phyloP scores from a whole-genome alignment of 2,329 filamentous ascomycete species.

The Sclerotinia nivalis region DNA sequence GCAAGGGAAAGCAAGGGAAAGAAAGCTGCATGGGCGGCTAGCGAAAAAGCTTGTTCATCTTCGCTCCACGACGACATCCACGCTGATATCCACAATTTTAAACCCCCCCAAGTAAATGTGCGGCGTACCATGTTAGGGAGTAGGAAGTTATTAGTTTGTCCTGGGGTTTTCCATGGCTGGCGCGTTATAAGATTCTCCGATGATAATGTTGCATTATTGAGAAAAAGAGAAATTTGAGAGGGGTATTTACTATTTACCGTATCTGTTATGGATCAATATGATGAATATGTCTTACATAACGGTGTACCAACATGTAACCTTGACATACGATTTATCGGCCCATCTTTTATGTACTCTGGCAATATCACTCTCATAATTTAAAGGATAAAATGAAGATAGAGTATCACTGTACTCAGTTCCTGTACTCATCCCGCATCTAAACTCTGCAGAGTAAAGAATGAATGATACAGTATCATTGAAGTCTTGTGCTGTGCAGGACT shows the following conservation, averaged over 20 bases:
- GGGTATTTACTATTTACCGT: too few species aligned
- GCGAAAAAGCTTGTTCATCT: conserved; percentile 15
- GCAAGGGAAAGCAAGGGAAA: background rate
- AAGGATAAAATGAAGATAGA: background rate
- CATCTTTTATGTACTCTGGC: background rate
- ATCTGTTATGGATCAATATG: too few species aligned
- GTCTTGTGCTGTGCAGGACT: background rate
- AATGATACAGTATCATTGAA: background rate
- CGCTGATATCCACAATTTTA: background rate
- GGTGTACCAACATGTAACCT: background rate
- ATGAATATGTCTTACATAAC: too few species aligned
- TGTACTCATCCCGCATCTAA: background rate
- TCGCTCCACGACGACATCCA: background rate
- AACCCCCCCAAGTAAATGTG: too few species aligned
- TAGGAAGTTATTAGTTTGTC: too few species aligned
- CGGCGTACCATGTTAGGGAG: too few species aligned
- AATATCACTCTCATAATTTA: background rate
- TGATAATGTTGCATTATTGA: too few species aligned
- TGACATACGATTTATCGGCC: background rate
- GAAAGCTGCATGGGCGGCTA: background rate
- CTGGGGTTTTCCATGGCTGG: too few species aligned
- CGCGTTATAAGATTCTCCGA: too few species aligned
- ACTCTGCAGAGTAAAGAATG: background rate
- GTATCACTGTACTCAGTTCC: background rate
- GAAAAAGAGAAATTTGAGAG: too few species aligned